Base-by-base conservation (phyloP, 192 early-diverging fungal species). In the Entophlyctis luteolus region DNA sequence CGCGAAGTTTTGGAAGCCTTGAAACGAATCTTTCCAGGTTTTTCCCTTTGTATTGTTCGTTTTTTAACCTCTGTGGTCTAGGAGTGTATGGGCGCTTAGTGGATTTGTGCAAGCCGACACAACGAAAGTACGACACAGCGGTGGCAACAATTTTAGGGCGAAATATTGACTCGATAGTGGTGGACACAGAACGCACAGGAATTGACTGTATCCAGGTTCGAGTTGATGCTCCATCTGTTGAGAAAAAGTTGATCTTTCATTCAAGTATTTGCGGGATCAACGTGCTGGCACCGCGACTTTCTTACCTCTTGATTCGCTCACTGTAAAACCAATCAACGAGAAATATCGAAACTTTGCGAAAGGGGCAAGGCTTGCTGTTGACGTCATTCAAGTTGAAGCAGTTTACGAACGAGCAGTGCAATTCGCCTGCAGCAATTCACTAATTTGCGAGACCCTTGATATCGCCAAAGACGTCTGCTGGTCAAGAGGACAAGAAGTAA, bases 161-260 rank as follows among this genome's bases (percentile, higher is more conserved):
- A 31, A 90, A 96, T 62, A 81, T 96, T 78, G 98, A 99, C 62
- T 85, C 98, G 3, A 90, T 99, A 62, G 89, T 98, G 2, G 96
- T 98, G 2, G 96, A 98, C 62, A 85, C 81, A 42, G 86, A 98
- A 75, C 83, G 87, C 72, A 96, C 88, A 0, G 98, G 93, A 3
- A 89, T 96, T 46, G 94, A 98, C 59, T 99, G 98, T 69, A 98
- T 99, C 65, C 84, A 89, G 66, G 85, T 90, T 66, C 22, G 62
- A 2, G n/a, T 33, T 53, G 39, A 42, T 12, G n/a, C n/a, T 42
- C 39, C n/a, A 12, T 42, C n/a, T 42, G 39, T 48, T 36, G 0
- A 18, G 14, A 46, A 12, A 29, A 63, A 2, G 5, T 37, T 69
- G 16, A 16, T 63, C 35, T 75, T 73, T 56, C 31, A 27, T 2